These are phyloP conservation scores for Dissophora ornata DNA, from an alignment of 192 early-diverging fungal genomes.

Conservation along the genomic window DNA sequence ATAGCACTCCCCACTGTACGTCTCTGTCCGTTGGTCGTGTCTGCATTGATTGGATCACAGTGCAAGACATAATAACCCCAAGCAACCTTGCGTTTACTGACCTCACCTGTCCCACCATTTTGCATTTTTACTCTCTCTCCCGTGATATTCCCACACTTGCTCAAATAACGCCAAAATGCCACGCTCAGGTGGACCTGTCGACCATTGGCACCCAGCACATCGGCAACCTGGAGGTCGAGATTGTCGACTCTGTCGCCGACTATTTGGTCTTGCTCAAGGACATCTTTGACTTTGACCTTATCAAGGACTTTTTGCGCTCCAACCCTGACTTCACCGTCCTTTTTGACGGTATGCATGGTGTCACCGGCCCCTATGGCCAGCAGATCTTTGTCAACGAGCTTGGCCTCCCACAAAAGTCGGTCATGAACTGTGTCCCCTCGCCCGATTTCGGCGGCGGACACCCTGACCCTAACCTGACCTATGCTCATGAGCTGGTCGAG, in stretches of 20 bases:
- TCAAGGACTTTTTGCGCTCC: conserved; percentile 79
- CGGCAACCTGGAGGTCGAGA: conserved; percentile 79
- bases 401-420: conserved; percentile 78
- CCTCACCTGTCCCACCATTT: conserved; percentile 2
- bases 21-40: conserved; percentile 6
- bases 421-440: conserved; percentile 85
- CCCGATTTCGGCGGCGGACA: conserved; percentile 96
- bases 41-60: conserved; percentile 28
- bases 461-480: conserved; percentile 98
- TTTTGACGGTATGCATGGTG: conserved; percentile 96
- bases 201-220: conserved; percentile 70
- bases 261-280: conserved; percentile 88
- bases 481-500: conserved; percentile 93
- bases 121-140: conserved; percentile 3
- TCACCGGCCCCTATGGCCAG: conserved; percentile 94
- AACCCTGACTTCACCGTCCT: conserved; percentile 85
- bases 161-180: no score
- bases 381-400: conserved; percentile 91
- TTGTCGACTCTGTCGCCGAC: conserved; percentile 90
- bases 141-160: no score
- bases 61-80: no score
- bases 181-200: conserved; percentile 83
- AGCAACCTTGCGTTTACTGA: background rate
- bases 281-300: conserved; percentile 93
- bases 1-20: conserved; percentile 71